A percentile compares a stretch with the other conserved stretches of the same genome.
Evolutionary conservation across 208 protist species (phyloP).

Genomic region (Leishmania braziliensis): DNA sequence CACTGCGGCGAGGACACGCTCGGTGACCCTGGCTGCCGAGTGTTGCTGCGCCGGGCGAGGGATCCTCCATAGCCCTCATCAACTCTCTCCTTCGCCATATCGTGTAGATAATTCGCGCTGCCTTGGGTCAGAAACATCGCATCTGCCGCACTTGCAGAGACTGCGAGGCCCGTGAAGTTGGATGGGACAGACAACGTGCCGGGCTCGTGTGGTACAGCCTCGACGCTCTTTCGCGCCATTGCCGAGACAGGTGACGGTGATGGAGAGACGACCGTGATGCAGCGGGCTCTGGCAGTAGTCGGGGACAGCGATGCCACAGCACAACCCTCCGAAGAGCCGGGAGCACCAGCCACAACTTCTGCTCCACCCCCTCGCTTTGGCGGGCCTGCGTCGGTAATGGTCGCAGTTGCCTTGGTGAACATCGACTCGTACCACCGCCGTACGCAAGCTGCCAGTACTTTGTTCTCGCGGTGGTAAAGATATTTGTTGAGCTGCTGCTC

Average conservation of each 20-base stretch:
- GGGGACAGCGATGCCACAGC: not conserved
- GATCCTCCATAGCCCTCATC: not conserved
- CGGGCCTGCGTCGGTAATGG: not conserved
- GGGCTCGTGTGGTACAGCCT: not conserved
- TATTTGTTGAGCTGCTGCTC: slow-evolving; percentile 29
- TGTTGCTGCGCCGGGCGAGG: slow-evolving; percentile 4
- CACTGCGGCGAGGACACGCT: not conserved
- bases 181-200: not conserved
- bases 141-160: no score
- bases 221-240: not conserved
- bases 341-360: not conserved
- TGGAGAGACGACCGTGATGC: not conserved
- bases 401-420: slow-evolving; percentile 44
- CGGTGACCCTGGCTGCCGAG: slow-evolving; percentile 1
- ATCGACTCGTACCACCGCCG: slow-evolving; percentile 65
- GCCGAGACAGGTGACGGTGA: not conserved
- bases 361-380: not conserved
- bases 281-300: no score
- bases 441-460: slow-evolving; percentile 36
- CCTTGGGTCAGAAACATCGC: not conserved
- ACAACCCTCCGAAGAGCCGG: not conserved
- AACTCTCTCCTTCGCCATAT: not conserved
- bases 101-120: not conserved
- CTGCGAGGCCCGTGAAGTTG: not conserved
- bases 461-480: slow-evolving; percentile 33